A percentile compares a stretch with the other conserved stretches of the same genome.
Conservation (phyloP, 768 basidiomycete genomes). For the Candolleomyces aberdarensis region DNA sequence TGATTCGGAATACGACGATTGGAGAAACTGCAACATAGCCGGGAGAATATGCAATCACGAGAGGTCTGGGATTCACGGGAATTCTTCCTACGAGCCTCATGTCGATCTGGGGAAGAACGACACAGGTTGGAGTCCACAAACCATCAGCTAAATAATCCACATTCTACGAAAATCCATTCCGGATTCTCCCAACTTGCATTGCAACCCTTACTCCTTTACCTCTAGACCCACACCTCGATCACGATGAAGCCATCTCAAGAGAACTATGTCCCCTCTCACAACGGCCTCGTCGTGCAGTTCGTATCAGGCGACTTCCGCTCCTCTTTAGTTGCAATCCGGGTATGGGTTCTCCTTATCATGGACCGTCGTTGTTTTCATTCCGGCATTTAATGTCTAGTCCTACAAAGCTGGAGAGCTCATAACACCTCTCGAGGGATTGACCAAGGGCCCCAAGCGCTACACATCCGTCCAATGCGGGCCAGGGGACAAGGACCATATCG, state of each 20-base stretch:
- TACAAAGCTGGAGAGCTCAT: slow-evolving; percentile 38
- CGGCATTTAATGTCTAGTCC: slow-evolving; percentile 19
- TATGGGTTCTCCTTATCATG: slow-evolving; percentile 9
- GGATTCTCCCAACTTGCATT: too few relatives aligned
- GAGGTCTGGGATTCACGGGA: background rate
- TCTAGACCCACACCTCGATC: background rate
- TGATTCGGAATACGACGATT: too few relatives aligned
- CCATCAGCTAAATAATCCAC: too few relatives aligned
- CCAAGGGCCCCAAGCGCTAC: slow-evolving; percentile 38
- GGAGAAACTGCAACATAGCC: background rate
- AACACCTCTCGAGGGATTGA: slow-evolving; percentile 27
- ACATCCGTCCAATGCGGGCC: slow-evolving; percentile 51
- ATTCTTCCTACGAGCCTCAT: too few relatives aligned
- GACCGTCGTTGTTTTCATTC: background rate
- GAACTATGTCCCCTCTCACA: slow-evolving; percentile 31
- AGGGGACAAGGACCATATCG: slow-evolving; percentile 45
- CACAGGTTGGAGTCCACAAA: too few relatives aligned
- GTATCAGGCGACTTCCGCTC: slow-evolving; percentile 34
- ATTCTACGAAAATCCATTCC: too few relatives aligned
- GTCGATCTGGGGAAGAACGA: too few relatives aligned
- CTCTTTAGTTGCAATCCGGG: slow-evolving; percentile 33
- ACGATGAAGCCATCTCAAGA: slow-evolving; percentile 19
- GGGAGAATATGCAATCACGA: background rate
- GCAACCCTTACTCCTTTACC: background rate
- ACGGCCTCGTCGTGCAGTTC: slow-evolving; percentile 34